Evolutionary conservation across 2,329 filamentous ascomycete genomes (phyloP).

Genomic region (Aspergillus pseudoterreus): DNA sequence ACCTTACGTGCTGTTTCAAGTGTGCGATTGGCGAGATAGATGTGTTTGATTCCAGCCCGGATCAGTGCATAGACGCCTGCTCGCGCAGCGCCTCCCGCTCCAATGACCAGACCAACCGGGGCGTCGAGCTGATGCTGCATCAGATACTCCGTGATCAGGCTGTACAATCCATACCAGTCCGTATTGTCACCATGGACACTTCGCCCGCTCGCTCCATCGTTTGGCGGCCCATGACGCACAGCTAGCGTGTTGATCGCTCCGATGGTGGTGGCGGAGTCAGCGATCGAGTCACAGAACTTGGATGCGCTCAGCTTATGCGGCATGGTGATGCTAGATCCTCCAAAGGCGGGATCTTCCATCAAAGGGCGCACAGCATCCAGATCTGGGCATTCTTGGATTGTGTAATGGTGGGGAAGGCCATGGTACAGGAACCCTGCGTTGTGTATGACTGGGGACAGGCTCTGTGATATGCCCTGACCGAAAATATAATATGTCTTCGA

Average conservation of each 20-base stretch:
- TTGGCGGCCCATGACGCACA: not conserved
- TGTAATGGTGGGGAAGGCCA: constrained; percentile 9
- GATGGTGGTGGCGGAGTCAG: not conserved
- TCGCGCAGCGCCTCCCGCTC: constrained; percentile 4
- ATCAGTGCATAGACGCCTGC: constrained; percentile 2
- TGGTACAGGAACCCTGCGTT: constrained; percentile 15
- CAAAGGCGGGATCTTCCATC: constrained; percentile 66
- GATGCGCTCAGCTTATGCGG: constrained; percentile 14
- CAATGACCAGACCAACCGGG: constrained; percentile 2
- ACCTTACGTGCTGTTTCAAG: not conserved
- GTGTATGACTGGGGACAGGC: constrained; percentile 17
- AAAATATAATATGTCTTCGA: constrained; percentile 10
- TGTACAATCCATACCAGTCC: not conserved
- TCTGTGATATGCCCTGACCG: constrained; percentile 15
- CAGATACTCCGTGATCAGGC: not conserved
- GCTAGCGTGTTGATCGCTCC: not conserved
- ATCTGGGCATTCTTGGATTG: constrained; percentile 6
- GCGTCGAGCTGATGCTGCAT: not conserved
- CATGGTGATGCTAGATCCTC: constrained; percentile 72
- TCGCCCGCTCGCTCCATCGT: not conserved
- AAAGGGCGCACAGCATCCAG: constrained; percentile 36
- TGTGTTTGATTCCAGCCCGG: not conserved
- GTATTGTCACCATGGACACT: not conserved
- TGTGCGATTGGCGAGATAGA: not conserved
- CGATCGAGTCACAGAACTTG: not conserved